phyloP scores from a whole-genome alignment of 2,329 filamentous ascomycete species.

The Emmonsia crescens region DNA sequence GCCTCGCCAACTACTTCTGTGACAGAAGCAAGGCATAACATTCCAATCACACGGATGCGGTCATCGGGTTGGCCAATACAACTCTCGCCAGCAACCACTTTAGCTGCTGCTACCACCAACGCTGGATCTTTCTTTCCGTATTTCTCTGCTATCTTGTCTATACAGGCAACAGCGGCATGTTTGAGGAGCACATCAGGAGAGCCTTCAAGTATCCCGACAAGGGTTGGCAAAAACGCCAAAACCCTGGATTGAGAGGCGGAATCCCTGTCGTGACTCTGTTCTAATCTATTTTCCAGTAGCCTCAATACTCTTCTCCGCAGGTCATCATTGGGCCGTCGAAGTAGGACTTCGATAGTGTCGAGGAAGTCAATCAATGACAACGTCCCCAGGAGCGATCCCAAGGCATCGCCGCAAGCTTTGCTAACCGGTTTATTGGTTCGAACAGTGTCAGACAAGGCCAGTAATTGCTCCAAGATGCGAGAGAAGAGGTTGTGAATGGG shows the following conservation, averaged over 20 bases:
- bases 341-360: constrained; percentile 70
- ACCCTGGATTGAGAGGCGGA: constrained; percentile 56
- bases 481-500: constrained; percentile 59
- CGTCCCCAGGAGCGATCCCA: constrained; percentile 72
- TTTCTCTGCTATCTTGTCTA: constrained; percentile 87
- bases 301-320: constrained; percentile 69
- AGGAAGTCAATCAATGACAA: constrained; percentile 82
- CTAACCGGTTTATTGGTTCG: constrained; percentile 27
- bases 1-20: constrained; percentile 80
- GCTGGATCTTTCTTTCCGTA: constrained; percentile 86
- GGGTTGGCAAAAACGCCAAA: constrained; percentile 65
- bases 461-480: constrained; percentile 53
- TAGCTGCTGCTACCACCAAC: constrained; percentile 62
- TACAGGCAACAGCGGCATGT: constrained; percentile 74
- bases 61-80: constrained; percentile 66
- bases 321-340: constrained; percentile 63
- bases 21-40: constrained; percentile 79
- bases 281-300: constrained; percentile 70
- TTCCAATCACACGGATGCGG: constrained; percentile 67
- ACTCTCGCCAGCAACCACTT: constrained; percentile 62
- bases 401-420: constrained; percentile 50
- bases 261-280: constrained; percentile 60
- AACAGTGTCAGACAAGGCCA: constrained; percentile 51
- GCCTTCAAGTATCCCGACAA: constrained; percentile 65
- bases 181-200: constrained; percentile 65